Base-by-base conservation (phyloP, 2,329 filamentous ascomycete species). In the Trichoderma sp. region DNA sequence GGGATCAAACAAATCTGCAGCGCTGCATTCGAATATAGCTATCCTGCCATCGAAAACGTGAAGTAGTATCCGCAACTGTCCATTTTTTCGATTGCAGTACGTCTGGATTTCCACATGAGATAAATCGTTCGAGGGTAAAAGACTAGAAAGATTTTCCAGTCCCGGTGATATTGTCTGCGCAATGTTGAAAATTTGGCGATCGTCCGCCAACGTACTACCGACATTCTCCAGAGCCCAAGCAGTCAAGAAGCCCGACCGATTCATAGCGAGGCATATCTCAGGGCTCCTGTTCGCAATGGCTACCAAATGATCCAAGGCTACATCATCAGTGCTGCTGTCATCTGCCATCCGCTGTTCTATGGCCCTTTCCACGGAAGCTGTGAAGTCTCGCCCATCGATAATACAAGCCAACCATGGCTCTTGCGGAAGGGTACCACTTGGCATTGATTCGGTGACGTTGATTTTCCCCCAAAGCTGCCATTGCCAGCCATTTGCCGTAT, bases 221-320 rank as follows among this genome's bases (percentile, higher is more conserved):
- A 97, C 88, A 77, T 95, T 95, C 80, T 98, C 95, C 71, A 99
- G 83, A 0, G 94, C 95, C 93, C 95, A 98, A 0, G 93, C 94
- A 53, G 93, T 94, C 92, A 98, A 93, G 75, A 91, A 90, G 1
- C 95, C 95, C 62, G 87, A 85, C n/a, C 91, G 90, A 80, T 98
- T 94, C 62, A 97, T 85, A 9, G 95, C 90, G 28, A 98, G 86
- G 75, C 94, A 96, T 3, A 99, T 89, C 79, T 99, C 96, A 0
- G 95, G 93, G 71, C 88, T 92, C 67, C 91, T 91, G 73, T 95
- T 96, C 11, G 94, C 93, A 75, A 98, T 88, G 75, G 94, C 92
- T 57, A 97, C 92, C 6, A 98, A 84, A 78, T 97, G 93, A 76
- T 96, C 91, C 65, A 98, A 84, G 6, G 93, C 92, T 74, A 93